Evolutionary conservation across 495 filamentous ascomycete genomes (phyloP).

Genomic region (Daldinia caldariorum): DNA sequence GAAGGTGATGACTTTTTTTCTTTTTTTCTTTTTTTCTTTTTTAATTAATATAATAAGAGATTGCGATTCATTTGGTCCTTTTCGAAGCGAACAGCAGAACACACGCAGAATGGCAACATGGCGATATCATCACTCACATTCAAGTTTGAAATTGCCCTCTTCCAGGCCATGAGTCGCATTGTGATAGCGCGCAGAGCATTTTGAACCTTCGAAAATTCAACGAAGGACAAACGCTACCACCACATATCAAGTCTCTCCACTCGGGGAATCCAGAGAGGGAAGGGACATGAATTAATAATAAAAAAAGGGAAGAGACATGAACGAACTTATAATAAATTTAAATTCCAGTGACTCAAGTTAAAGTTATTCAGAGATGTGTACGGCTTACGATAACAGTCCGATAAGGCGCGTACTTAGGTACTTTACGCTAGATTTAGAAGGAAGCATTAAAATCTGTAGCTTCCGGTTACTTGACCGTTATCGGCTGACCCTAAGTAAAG

Average conservation of each 20-base stretch:
- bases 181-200: constrained; percentile 48
- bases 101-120: background rate
- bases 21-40: background rate
- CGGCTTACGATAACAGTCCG: constrained; percentile 25
- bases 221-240: constrained; percentile 22
- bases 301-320: no score
- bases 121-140: constrained; percentile 44
- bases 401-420: constrained; percentile 27
- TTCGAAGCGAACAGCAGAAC: background rate
- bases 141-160: constrained; percentile 45
- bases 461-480: constrained; percentile 25
- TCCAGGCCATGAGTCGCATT: constrained; percentile 45
- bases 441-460: background rate
- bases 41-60: background rate
- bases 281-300: no score
- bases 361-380: background rate
- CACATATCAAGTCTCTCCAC: constrained; percentile 17
- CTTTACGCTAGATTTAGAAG: background rate
- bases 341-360: constrained; percentile 39
- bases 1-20: no score
- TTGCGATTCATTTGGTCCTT: background rate
- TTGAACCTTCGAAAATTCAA: constrained; percentile 21
- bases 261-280: constrained; percentile 4
- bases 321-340: no score
- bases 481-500: constrained; percentile 22